Percentiles rank a stretch among this genome's conserved stretches.
Evolutionary conservation across 2,329 filamentous ascomycete genomes (phyloP).

Genomic region (Neurospora sp.): DNA sequence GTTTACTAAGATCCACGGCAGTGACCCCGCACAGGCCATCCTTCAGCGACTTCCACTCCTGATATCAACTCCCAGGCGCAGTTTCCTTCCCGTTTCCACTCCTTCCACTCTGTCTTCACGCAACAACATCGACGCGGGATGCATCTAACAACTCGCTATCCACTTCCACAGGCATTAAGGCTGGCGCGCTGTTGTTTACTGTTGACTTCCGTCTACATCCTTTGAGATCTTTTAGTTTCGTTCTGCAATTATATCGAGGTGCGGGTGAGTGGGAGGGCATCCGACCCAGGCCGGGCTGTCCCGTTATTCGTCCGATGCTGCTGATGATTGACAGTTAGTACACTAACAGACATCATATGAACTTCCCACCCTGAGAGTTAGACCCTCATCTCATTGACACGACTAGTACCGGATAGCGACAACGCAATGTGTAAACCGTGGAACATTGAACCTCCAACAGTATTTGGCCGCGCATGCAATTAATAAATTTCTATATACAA

Average conservation of each 20-base stretch:
- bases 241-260: background rate
- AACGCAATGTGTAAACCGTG: background rate
- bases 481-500: background rate
- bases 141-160: background rate
- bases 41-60: background rate
- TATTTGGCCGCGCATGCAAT: background rate
- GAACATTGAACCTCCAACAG: background rate
- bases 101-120: background rate
- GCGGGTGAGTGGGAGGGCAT: background rate
- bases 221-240: too few relatives aligned
- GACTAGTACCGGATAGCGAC: background rate
- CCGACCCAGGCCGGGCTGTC: background rate
- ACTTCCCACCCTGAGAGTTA: background rate
- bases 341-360: background rate
- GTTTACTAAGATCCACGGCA: too few relatives aligned
- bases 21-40: background rate
- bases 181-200: too few relatives aligned
- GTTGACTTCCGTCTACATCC: too few relatives aligned
- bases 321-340: background rate
- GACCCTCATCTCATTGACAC: background rate
- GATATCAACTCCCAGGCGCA: background rate
- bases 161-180: background rate
- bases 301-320: background rate
- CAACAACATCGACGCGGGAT: background rate
- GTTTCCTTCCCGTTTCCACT: background rate